Conservation (phyloP, 371 early-diverging fungal genomes). For the Lichtheimia corymbifera region DNA sequence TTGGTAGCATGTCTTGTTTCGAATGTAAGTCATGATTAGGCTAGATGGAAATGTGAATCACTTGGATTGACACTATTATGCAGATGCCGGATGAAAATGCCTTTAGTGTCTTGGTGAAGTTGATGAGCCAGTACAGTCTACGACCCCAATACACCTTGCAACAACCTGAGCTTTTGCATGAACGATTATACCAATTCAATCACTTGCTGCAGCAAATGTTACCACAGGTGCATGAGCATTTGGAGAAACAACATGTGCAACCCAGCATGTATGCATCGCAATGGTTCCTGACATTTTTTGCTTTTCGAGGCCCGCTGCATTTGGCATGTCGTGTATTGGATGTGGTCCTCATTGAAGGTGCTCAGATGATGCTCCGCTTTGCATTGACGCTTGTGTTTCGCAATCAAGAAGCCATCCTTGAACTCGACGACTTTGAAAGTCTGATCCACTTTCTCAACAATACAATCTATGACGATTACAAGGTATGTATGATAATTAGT, state of each 20-base stretch:
- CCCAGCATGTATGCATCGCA: slow-evolving; percentile 80
- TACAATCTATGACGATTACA: slow-evolving; percentile 73
- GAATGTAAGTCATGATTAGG: slow-evolving; percentile 63
- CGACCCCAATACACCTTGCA: slow-evolving; percentile 73
- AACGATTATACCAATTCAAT: slow-evolving; percentile 84
- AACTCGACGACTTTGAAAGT: slow-evolving; percentile 75
- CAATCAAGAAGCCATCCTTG: slow-evolving; percentile 72
- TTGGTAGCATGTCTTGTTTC: slow-evolving; percentile 85
- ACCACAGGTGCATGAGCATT: slow-evolving; percentile 70
- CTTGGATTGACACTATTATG: too few relatives aligned
- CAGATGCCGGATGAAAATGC: slow-evolving; percentile 89
- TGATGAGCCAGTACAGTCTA: slow-evolving; percentile 74
- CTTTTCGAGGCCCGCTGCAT: slow-evolving; percentile 79
- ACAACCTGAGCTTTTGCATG: slow-evolving; percentile 79
- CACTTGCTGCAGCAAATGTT: slow-evolving; percentile 72
- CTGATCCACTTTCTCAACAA: slow-evolving; percentile 82
- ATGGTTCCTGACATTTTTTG: slow-evolving; percentile 88
- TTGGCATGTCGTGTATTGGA: slow-evolving; percentile 89
- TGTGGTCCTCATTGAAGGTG: slow-evolving; percentile 87
- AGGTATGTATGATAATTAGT: slow-evolving; percentile 34
- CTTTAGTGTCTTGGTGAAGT: slow-evolving; percentile 79
- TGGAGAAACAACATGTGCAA: slow-evolving; percentile 68
- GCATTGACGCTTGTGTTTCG: slow-evolving; percentile 82
- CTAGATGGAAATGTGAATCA: too few relatives aligned
- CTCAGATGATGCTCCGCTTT: slow-evolving; percentile 77